A percentile compares a stretch with the other conserved stretches of the same genome.
phyloP scores from a whole-genome alignment of 2,329 filamentous ascomycete genomes.

The Blastomyces gilchristii region DNA sequence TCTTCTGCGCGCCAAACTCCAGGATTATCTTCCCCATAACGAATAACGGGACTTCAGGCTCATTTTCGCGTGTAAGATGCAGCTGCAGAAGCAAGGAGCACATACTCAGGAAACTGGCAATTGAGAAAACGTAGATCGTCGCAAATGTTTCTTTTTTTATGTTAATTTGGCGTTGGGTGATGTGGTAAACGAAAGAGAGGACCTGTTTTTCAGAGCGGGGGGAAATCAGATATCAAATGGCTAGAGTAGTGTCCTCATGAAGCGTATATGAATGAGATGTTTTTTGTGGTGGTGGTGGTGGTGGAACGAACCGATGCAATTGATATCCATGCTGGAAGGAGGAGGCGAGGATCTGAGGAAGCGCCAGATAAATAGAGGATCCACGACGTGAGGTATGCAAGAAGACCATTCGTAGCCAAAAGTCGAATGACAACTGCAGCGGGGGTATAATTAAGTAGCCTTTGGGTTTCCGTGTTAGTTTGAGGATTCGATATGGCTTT shows the following conservation, averaged over 20 bases:
- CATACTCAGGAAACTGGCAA: conserved; percentile 68
- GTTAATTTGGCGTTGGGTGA: conserved; percentile 67
- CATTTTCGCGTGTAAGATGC: conserved; percentile 52
- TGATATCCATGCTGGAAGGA: conserved; percentile 67
- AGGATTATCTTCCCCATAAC: conserved; percentile 37
- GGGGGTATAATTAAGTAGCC: conserved; percentile 76
- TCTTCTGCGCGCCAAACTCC: conserved; percentile 27
- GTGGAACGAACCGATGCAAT: conserved; percentile 55
- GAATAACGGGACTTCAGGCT: conserved; percentile 50
- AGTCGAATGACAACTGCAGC: conserved; percentile 67
- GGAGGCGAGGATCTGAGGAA: conserved; percentile 57
- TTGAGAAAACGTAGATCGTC: conserved; percentile 66
- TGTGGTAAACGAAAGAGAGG: conserved; percentile 63
- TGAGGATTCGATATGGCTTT: neutral
- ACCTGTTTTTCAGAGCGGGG: conserved; percentile 38
- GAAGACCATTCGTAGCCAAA: conserved; percentile 61
- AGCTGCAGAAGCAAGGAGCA: conserved; percentile 56
- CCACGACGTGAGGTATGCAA: conserved; percentile 64
- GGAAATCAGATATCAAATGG: neutral
- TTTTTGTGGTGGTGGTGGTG: neutral
- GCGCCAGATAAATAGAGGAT: conserved; percentile 61
- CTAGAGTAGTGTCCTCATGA: neutral
- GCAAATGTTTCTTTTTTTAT: conserved; percentile 70
- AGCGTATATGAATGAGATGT: neutral
- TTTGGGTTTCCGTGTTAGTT: conserved; percentile 23